These are phyloP conservation scores for Nannochloris sp. DNA, from an alignment of 139 green algal species.

Conservation along the genomic window DNA sequence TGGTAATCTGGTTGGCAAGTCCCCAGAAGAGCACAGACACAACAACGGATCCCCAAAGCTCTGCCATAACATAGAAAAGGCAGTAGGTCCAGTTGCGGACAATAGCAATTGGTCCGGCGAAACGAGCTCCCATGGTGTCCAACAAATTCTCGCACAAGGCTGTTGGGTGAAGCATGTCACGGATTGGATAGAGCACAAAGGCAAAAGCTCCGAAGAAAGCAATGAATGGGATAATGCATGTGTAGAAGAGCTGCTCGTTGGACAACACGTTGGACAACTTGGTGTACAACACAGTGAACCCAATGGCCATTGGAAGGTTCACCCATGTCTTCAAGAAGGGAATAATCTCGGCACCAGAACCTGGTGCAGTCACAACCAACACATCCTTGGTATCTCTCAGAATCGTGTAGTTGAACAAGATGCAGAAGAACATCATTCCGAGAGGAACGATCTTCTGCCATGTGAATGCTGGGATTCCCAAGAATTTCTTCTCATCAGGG, in stretches of 20 bases:
- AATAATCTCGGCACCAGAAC: conserved; percentile 93
- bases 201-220: conserved; percentile 94
- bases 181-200: conserved; percentile 91
- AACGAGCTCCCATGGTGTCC: conserved; percentile 56
- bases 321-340: conserved; percentile 98
- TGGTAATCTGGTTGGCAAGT: conserved; percentile 97
- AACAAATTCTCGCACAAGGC: conserved; percentile 52
- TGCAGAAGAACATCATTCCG: conserved; percentile 97
- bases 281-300: conserved; percentile 89
- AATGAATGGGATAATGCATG: conserved; percentile 98
- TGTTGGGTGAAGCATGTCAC: conserved; percentile 83
- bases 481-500: conserved; percentile 29
- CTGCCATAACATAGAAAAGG: conserved; percentile 99
- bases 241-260: conserved; percentile 90
- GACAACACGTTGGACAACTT: conserved; percentile 88
- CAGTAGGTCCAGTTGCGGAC: conserved; percentile 98
- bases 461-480: conserved; percentile 36
- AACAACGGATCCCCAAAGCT: conserved; percentile 98
- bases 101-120: conserved; percentile 93
- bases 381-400: conserved; percentile 98
- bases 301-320: conserved; percentile 91
- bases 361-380: conserved; percentile 95
- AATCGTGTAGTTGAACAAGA: conserved; percentile 99
- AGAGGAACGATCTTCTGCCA: conserved; percentile 89
- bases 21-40: conserved; percentile 99